Conservation (phyloP, 257 asterid genomes). For the Nicotiana otophora region DNA sequence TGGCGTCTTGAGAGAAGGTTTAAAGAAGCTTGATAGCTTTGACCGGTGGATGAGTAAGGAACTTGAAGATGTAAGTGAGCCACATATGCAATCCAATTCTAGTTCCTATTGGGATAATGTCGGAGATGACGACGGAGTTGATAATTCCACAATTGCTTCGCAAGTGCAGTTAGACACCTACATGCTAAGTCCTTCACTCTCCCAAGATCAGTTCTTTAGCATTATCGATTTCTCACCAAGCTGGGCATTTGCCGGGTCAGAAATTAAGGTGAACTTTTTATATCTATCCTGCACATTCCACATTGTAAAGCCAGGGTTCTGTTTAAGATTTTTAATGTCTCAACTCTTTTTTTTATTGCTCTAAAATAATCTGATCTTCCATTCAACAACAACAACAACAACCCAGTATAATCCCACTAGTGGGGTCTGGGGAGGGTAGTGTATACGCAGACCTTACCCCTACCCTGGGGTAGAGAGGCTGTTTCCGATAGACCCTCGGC, state of each 20-base stretch:
- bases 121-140: slow-evolving; percentile 54
- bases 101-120: slow-evolving; percentile 74
- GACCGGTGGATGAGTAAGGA: slow-evolving; percentile 97
- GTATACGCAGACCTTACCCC: too few species aligned
- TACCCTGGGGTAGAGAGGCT: too few species aligned
- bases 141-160: slow-evolving; percentile 47
- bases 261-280: slow-evolving; percentile 54
- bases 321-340: slow-evolving; percentile 14
- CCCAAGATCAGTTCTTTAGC: slow-evolving; percentile 81
- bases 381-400: too few species aligned
- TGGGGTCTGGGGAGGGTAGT: too few species aligned
- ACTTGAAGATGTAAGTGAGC: slow-evolving; percentile 82
- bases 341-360: neutral
- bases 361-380: neutral
- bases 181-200: slow-evolving; percentile 67
- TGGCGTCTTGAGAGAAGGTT: slow-evolving; percentile 56
- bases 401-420: too few species aligned
- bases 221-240: slow-evolving; percentile 78
- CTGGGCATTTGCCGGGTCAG: slow-evolving; percentile 70
- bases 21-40: slow-evolving; percentile 92
- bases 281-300: neutral
- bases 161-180: slow-evolving; percentile 59
- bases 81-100: slow-evolving; percentile 52
- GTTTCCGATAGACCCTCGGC: too few species aligned
- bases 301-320: slow-evolving; percentile 8